Base-by-base conservation (phyloP, 2,329 filamentous ascomycete species). In the Lasiodiplodia gonubiensis region DNA sequence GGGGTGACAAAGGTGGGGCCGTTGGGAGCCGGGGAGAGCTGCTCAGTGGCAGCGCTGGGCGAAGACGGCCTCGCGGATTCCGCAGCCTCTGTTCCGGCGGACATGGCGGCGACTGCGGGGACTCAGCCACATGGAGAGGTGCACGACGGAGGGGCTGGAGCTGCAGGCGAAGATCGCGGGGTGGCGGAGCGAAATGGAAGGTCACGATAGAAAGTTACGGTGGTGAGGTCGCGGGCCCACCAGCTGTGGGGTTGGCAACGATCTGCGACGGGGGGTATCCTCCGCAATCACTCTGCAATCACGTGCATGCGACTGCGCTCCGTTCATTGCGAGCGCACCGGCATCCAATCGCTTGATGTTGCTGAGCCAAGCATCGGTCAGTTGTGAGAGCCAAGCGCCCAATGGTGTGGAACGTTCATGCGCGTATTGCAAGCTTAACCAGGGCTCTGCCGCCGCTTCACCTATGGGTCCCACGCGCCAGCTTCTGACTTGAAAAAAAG, bases 1-100 rank as follows among this genome's bases (percentile, higher is more conserved):
- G 79, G 79, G 14, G 77, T 74, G 18, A 79, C 79, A 70, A 79
- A 78, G 52, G 76, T 70, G 68, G 72, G 71, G 42, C 68, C 71
- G 71, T 54, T 74, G 69, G 66, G 51, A 46, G 66, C 57, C 49
- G 60, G 63, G 42, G 60, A 42, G 4, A 66, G 61, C 67, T 67
- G 65, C 65, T 77, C 73, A 69, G 73, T 75, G 68, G 69, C 71
- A 67, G 72, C 69, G 67, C 70, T 67, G 67, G 53, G 70, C 37
- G 67, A 67, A 66, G 55, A 61, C 68, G 69, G 54, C 70, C 68
- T 69, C 70, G 70, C 66, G 70, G 74, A 72, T 70, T 76, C 73
- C 70, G 73, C 73, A 67, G 71, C 72, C 72, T 78, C 77, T 73
- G 73, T 73, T 73, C 75, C 77, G 72, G 66, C 57, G 66, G 78